A percentile compares a stretch with the other conserved stretches of the same genome.
These are phyloP conservation scores for Pyrenula aspistea DNA, from an alignment of 495 filamentous ascomycete species.

Conservation along the genomic window DNA sequence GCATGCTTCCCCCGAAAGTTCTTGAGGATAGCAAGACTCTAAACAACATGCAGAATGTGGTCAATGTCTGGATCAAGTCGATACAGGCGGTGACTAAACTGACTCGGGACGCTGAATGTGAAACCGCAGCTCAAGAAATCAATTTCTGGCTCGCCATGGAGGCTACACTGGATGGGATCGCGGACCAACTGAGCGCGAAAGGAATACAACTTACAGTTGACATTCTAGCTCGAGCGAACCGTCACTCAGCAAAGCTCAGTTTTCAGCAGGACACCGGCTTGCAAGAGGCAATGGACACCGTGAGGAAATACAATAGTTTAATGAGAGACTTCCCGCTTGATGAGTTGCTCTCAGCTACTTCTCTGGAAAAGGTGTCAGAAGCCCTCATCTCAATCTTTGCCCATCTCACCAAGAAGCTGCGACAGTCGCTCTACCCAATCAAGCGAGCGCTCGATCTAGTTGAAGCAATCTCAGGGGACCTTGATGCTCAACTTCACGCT, in stretches of 20 bases:
- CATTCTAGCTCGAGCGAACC: slow-evolving; percentile 86
- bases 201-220: slow-evolving; percentile 89
- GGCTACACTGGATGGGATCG: slow-evolving; percentile 76
- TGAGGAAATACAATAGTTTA: slow-evolving; percentile 95
- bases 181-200: slow-evolving; percentile 72
- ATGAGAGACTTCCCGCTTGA: slow-evolving; percentile 97
- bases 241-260: slow-evolving; percentile 91
- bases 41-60: slow-evolving; percentile 84
- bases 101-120: slow-evolving; percentile 74
- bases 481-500: slow-evolving; percentile 74
- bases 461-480: slow-evolving; percentile 90
- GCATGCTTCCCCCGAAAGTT: slow-evolving; percentile 52
- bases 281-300: slow-evolving; percentile 85
- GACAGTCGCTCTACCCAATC: slow-evolving; percentile 89
- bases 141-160: slow-evolving; percentile 99
- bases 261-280: slow-evolving; percentile 90
- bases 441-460: slow-evolving; percentile 86
- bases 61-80: slow-evolving; percentile 95
- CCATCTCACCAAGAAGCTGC: slow-evolving; percentile 93
- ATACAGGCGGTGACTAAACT: slow-evolving; percentile 96
- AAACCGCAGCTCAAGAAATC: slow-evolving; percentile 90
- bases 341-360: slow-evolving; percentile 84
- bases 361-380: slow-evolving; percentile 79
- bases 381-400: slow-evolving; percentile 76
- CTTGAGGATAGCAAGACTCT: slow-evolving; percentile 80